These are phyloP conservation scores for Prunus fruticosa DNA, from an alignment of 306 rosid species.

Conservation along the genomic window DNA sequence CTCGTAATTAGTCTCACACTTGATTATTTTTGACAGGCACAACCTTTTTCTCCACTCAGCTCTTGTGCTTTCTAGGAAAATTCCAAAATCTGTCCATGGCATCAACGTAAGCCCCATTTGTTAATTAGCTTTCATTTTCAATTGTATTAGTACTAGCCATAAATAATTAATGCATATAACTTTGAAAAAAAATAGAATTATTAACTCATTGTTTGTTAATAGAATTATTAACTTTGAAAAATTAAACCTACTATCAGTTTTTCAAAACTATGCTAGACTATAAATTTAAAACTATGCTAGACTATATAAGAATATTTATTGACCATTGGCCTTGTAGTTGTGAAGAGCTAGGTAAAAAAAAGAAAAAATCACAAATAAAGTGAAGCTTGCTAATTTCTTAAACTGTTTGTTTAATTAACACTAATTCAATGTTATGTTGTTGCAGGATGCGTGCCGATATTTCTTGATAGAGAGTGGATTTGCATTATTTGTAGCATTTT, in stretches of 20 bases:
- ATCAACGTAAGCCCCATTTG: slow-evolving; percentile 52
- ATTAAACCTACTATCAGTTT: too few species aligned
- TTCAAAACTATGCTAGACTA: too few species aligned
- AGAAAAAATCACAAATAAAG: too few species aligned
- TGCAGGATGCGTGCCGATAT: slow-evolving; percentile 80
- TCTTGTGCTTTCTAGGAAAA: slow-evolving; percentile 77
- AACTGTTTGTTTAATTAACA: neutral
- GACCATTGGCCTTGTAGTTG: neutral
- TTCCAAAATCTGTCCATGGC: slow-evolving; percentile 63
- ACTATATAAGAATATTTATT: neutral
- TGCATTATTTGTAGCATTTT: slow-evolving; percentile 71
- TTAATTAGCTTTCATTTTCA: neutral
- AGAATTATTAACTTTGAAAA: neutral
- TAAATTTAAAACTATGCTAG: too few species aligned
- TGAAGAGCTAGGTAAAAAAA: too few species aligned
- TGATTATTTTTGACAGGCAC: slow-evolving; percentile 47
- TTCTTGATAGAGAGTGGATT: slow-evolving; percentile 76
- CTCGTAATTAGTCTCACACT: too few species aligned
- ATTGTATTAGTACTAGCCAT: neutral
- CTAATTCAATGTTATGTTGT: neutral
- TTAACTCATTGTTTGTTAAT: neutral
- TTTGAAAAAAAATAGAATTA: neutral
- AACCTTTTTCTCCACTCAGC: slow-evolving; percentile 96
- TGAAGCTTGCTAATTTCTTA: neutral
- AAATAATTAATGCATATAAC: neutral